phyloP scores from a whole-genome alignment of 148 eudicot genomes.

The Suaeda aralocaspica region DNA sequence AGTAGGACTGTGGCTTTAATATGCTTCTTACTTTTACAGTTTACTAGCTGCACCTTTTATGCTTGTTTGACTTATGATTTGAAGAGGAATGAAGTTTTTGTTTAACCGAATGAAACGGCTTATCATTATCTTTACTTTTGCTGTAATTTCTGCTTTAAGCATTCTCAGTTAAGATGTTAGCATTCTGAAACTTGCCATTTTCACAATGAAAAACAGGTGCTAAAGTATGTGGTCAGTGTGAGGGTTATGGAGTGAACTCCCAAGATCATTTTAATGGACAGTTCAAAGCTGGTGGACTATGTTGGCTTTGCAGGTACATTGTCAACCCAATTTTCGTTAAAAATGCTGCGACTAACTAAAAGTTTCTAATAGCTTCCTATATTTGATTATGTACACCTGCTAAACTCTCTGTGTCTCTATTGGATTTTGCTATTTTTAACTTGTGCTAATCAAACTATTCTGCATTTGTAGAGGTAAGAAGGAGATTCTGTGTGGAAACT shows the following conservation, averaged over 20 bases:
- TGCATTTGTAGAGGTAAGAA: constrained; percentile 31
- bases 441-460: neutral
- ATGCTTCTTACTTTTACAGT: neutral
- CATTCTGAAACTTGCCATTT: neutral
- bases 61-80: neutral
- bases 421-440: too few relatives aligned
- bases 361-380: too few relatives aligned
- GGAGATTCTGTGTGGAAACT: constrained; percentile 46
- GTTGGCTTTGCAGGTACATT: constrained; percentile 61
- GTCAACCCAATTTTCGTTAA: neutral
- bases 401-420: neutral
- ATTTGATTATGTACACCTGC: neutral
- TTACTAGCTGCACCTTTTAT: neutral
- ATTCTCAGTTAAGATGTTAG: neutral
- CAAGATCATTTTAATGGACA: constrained; percentile 48
- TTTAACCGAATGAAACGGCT: too few relatives aligned
- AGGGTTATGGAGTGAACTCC: constrained; percentile 49
- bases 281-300: constrained; percentile 47
- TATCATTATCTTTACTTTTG: too few relatives aligned
- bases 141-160: too few relatives aligned
- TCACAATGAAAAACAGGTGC: constrained; percentile 31
- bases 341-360: neutral
- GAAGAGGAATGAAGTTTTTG: neutral
- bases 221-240: constrained; percentile 39
- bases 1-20: too few relatives aligned